These are phyloP conservation scores for Podospora fimiseda DNA, from an alignment of 495 filamentous ascomycete species.

Conservation along the genomic window DNA sequence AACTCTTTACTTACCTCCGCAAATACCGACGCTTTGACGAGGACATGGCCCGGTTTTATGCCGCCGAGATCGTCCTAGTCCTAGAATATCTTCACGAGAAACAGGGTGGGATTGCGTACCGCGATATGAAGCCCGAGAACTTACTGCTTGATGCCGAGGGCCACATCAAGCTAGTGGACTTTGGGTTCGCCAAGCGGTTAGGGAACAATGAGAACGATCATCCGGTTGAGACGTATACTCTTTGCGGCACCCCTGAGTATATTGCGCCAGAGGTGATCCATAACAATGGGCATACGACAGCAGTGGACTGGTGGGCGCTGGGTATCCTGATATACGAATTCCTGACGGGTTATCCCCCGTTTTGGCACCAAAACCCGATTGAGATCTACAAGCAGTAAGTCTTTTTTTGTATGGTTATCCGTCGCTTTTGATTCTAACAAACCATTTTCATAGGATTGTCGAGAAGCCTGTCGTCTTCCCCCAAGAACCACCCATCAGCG, in stretches of 20 bases:
- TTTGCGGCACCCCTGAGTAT: slow-evolving; percentile 96
- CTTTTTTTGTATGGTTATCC: slow-evolving; percentile 13
- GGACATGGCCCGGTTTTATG: slow-evolving; percentile 82
- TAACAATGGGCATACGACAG: slow-evolving; percentile 87
- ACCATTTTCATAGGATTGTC: slow-evolving; percentile 51
- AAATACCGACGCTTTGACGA: slow-evolving; percentile 81
- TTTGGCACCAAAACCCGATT: slow-evolving; percentile 94
- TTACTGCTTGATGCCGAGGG: slow-evolving; percentile 86
- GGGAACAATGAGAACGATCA: slow-evolving; percentile 41
- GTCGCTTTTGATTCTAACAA: not conserved
- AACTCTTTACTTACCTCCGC: slow-evolving; percentile 90
- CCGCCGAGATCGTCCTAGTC: slow-evolving; percentile 88
- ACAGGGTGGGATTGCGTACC: slow-evolving; percentile 77
- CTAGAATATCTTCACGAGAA: slow-evolving; percentile 89
- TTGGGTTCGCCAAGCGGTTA: slow-evolving; percentile 89
- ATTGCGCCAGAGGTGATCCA: slow-evolving; percentile 94
- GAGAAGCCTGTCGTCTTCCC: slow-evolving; percentile 69
- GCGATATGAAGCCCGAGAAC: slow-evolving; percentile 95
- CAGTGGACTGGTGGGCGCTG: slow-evolving; percentile 99
- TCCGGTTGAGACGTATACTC: slow-evolving; percentile 82
- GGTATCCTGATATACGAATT: slow-evolving; percentile 97
- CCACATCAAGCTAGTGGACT: slow-evolving; percentile 96
- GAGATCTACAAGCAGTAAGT: slow-evolving; percentile 87
- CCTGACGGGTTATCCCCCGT: slow-evolving; percentile 89
- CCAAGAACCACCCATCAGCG: slow-evolving; percentile 53